Evolutionary conservation across 345 rosid species (phyloP).

Genomic region (Salix arbutifolia): DNA sequence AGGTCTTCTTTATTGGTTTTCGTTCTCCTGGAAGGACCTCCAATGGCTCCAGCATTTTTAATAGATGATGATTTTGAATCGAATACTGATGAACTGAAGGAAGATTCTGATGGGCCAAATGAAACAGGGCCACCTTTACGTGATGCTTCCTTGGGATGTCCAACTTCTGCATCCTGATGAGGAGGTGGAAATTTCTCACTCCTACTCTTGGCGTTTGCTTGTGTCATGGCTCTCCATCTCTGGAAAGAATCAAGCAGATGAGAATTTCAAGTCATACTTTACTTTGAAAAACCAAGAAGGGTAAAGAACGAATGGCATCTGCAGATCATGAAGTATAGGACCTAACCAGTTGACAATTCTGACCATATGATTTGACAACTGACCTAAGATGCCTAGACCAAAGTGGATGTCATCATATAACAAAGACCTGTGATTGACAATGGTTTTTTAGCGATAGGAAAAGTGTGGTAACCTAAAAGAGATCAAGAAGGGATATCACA

Average conservation of each 20-base stretch:
- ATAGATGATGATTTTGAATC: slow-evolving; percentile 37
- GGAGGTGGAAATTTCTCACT: slow-evolving; percentile 96
- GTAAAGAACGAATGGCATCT: background rate
- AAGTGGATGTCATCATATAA: background rate
- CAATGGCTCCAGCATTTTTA: slow-evolving; percentile 27
- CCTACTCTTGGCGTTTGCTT: slow-evolving; percentile 67
- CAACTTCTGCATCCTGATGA: slow-evolving; percentile 81
- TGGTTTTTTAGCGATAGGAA: background rate
- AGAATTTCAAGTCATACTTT: background rate
- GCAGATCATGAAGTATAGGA: background rate
- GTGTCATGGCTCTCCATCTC: slow-evolving; percentile 34
- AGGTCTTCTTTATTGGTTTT: slow-evolving; percentile 40
- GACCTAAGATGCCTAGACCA: background rate
- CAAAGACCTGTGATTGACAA: background rate
- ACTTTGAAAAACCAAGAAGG: background rate
- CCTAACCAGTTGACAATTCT: background rate
- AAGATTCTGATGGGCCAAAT: slow-evolving; percentile 37
- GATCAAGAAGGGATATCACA: background rate
- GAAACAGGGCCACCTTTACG: slow-evolving; percentile 39
- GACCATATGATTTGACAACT: background rate
- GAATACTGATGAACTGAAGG: slow-evolving; percentile 34
- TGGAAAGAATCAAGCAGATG: background rate
- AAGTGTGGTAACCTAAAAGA: background rate
- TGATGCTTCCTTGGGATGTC: slow-evolving; percentile 42
- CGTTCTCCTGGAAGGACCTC: slow-evolving; percentile 41